Conservation (phyloP, 306 rosid species). For the Aeschynomene evenia region DNA sequence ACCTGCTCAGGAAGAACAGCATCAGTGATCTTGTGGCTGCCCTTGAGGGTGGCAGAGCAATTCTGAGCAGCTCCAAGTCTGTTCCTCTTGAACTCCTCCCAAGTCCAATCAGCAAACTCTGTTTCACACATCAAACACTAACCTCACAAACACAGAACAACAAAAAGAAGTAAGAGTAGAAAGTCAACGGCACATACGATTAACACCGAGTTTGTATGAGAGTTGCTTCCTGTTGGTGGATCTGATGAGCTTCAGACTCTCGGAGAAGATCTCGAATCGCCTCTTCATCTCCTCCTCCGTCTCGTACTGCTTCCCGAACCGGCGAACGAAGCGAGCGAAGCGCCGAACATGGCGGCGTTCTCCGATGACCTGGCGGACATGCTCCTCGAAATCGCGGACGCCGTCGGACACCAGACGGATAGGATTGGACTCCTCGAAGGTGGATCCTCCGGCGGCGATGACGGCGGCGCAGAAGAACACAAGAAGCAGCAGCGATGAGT, state of each 20-base stretch:
- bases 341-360: slow-evolving; percentile 49
- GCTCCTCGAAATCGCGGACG: slow-evolving; percentile 50
- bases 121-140: not conserved
- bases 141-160: not conserved
- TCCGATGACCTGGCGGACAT: slow-evolving; percentile 61
- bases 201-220: slow-evolving; percentile 67
- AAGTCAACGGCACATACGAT: slow-evolving; percentile 49
- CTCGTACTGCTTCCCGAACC: slow-evolving; percentile 63
- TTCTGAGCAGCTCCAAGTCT: slow-evolving; percentile 92
- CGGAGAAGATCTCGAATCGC: slow-evolving; percentile 66
- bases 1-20: slow-evolving; percentile 63
- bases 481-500: slow-evolving; percentile 33
- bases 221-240: slow-evolving; percentile 63
- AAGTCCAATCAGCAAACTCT: slow-evolving; percentile 92
- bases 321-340: slow-evolving; percentile 77
- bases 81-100: slow-evolving; percentile 78
- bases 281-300: slow-evolving; percentile 61
- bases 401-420: slow-evolving; percentile 58
- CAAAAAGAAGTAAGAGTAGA: not conserved
- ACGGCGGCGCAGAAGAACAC: slow-evolving; percentile 29
- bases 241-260: slow-evolving; percentile 59
- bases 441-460: slow-evolving; percentile 42
- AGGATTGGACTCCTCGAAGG: slow-evolving; percentile 75
- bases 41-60: slow-evolving; percentile 88
- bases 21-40: slow-evolving; percentile 62